phyloP scores from a whole-genome alignment of 768 basidiomycete species.

The Erythrobasidium yunnanense region DNA sequence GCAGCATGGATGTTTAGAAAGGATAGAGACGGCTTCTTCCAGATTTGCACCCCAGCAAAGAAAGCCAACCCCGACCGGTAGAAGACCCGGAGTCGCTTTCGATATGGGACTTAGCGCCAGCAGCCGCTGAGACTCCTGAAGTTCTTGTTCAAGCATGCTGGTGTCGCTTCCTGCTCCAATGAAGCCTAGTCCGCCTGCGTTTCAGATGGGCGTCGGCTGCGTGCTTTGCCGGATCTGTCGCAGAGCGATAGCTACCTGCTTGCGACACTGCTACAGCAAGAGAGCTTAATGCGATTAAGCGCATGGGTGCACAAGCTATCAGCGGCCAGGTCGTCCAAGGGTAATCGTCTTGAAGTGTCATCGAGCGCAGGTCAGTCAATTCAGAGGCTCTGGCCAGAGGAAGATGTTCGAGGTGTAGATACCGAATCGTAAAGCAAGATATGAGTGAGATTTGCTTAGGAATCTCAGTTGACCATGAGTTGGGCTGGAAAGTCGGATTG shows the following conservation, averaged over 20 bases:
- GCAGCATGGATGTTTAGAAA: neutral
- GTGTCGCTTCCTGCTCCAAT: slow-evolving; percentile 18
- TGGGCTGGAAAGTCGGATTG: too few species aligned
- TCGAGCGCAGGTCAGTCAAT: too few species aligned
- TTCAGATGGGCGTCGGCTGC: neutral
- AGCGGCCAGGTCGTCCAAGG: slow-evolving; percentile 1
- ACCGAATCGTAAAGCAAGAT: too few species aligned
- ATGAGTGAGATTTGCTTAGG: too few species aligned
- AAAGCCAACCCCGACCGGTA: slow-evolving; percentile 16
- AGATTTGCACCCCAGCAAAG: slow-evolving; percentile 12
- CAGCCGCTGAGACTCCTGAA: neutral
- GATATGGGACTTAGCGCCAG: neutral
- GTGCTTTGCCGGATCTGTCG: neutral
- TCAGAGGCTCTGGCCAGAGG: too few species aligned
- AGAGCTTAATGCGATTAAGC: neutral
- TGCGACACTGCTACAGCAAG: neutral
- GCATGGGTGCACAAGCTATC: slow-evolving; percentile 10
- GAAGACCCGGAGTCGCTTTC: neutral
- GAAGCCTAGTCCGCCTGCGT: slow-evolving; percentile 16
- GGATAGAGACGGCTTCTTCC: neutral
- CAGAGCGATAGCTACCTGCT: neutral
- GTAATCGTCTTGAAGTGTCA: neutral
- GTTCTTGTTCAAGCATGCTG: neutral
- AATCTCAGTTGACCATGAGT: too few species aligned
- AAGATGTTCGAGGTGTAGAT: too few species aligned